Percentiles rank a stretch among this genome's conserved stretches.
phyloP scores from a whole-genome alignment of 805 yeast genomes.

The Candida nitratophila region DNA sequence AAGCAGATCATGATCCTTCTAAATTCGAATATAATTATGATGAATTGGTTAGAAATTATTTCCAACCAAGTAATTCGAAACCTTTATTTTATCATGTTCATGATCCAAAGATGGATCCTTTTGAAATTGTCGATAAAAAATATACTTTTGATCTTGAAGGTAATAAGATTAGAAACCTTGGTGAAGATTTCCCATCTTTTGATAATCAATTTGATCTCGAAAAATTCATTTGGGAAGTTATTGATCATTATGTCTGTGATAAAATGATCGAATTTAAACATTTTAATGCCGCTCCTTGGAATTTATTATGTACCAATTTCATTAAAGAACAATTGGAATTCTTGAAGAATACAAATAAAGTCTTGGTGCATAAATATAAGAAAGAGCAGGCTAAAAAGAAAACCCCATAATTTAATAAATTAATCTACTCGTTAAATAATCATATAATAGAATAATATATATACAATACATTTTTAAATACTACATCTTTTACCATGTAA shows the following conservation, averaged over 20 bases:
- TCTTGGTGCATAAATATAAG: slow-evolving; percentile 13
- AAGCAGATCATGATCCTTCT: slow-evolving; percentile 9
- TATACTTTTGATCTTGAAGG: slow-evolving; percentile 23
- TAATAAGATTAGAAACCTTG: slow-evolving; percentile 25
- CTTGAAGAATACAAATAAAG: slow-evolving; percentile 14
- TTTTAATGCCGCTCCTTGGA: slow-evolving; percentile 11
- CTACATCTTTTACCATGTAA: too few relatives aligned
- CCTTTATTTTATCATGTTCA: slow-evolving; percentile 40
- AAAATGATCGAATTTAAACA: slow-evolving; percentile 9
- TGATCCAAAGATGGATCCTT: slow-evolving; percentile 50
- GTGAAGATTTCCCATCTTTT: slow-evolving; percentile 25
- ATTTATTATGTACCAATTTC: slow-evolving; percentile 18
- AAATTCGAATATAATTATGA: slow-evolving; percentile 21
- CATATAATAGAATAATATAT: too few relatives aligned
- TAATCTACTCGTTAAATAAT: too few relatives aligned
- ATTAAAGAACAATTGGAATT: slow-evolving; percentile 21
- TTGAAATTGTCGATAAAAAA: slow-evolving; percentile 25
- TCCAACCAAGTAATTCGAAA: slow-evolving; percentile 21
- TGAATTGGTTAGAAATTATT: slow-evolving; percentile 17
- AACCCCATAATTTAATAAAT: too few relatives aligned
- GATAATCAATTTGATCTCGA: slow-evolving; percentile 24
- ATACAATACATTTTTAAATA: too few relatives aligned
- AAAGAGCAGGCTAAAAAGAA: slow-evolving; percentile 1
- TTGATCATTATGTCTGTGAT: slow-evolving; percentile 27
- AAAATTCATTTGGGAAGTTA: slow-evolving; percentile 25